phyloP scores from a whole-genome alignment of 164 flowering plant species.

The Umbellularia californica region DNA sequence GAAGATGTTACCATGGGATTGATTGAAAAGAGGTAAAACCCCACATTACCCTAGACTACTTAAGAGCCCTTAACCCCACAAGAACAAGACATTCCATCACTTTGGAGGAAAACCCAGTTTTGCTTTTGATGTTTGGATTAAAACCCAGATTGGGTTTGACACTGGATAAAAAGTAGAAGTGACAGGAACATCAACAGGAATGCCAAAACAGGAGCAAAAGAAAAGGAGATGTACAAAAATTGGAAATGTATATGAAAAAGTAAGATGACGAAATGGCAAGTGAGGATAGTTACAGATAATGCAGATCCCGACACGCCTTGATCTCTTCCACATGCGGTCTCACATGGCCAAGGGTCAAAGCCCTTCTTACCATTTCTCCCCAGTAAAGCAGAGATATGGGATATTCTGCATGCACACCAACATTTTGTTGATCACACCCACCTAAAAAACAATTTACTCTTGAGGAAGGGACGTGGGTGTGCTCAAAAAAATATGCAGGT shows the following conservation, averaged over 20 bases:
- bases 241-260: background rate
- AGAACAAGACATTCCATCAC: background rate
- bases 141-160: background rate
- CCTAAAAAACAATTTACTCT: no score
- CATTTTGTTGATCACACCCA: no score
- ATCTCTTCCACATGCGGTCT: conserved; percentile 7
- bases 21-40: background rate
- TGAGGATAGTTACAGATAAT: conserved; percentile 12
- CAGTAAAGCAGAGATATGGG: background rate
- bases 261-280: background rate
- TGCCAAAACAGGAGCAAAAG: background rate
- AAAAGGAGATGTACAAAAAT: background rate
- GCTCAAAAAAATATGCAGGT: no score
- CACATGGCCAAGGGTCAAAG: background rate
- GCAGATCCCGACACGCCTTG: conserved; percentile 17
- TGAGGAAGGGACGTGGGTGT: no score
- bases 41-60: background rate
- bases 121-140: background rate
- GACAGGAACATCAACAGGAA: background rate
- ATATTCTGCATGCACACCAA: no score
- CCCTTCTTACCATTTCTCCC: conserved; percentile 1
- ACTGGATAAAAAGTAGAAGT: conserved; percentile 5
- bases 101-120: background rate
- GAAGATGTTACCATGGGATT: conserved; percentile 13
- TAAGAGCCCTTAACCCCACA: background rate